Base-by-base conservation (phyloP, 495 filamentous ascomycete species). In the Podospora anserina region DNA sequence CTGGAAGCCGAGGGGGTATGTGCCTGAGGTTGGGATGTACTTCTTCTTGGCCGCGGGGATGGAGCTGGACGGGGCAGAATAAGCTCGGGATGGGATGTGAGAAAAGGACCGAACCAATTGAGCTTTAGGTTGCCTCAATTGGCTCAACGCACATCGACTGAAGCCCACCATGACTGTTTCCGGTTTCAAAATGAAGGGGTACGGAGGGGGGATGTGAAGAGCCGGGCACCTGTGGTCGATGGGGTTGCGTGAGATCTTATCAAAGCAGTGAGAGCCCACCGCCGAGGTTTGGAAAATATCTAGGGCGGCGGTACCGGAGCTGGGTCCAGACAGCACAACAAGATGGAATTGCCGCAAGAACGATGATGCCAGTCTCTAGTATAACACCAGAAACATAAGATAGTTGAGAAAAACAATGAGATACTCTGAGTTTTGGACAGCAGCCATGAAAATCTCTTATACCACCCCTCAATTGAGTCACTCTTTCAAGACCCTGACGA, bases 1-100 rank as follows among this genome's bases (percentile, higher is more conserved):
- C 30, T 86, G 81, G 83, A 98, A 99, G 49, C 94, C 95, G 79
- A 91, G 87, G 4, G 95, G 95, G 70, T 97, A 97, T 30, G 88
- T 90, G 61, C 94, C 94, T 28, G 82, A 86, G 5, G 87, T 90
- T 26, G 95, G 94, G 28, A 98, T 90, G 82, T 94, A 97, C 79
- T 93, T 94, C 78, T 90, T 88, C 81, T 92, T 92, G 65, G 89
- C 82, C 44, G 82, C 83, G n/a, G 90, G 90, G 63, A 92, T 88
- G 61, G 83, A 83, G 70, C 85, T 82, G 66, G 85, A 72, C 4
- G 88, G 86, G 64, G 88, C 87, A 66, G 89, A 90, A 77, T 90
- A 92, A 65, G 71, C 71, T 30, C 81, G 71, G 11, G 67, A 67
- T 15, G 58, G 64, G 15, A 56, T 58, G 4, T 54, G 64, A 23